Conservation (phyloP, 257 asterid species). For the Linaria vulgaris region DNA sequence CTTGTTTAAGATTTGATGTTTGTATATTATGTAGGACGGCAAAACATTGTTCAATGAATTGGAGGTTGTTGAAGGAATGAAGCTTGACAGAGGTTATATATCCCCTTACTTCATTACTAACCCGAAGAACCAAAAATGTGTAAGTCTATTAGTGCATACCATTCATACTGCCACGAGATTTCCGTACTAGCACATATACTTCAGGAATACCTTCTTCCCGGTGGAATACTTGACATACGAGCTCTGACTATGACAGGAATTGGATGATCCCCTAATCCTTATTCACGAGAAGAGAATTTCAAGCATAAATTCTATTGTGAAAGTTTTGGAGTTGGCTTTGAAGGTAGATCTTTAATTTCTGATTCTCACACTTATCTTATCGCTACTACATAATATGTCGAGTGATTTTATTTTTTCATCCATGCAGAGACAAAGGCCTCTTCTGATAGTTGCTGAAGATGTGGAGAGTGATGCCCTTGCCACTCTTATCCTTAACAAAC, state of each 20-base stretch:
- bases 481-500: slow-evolving; percentile 89
- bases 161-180: not conserved
- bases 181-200: not conserved
- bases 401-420: not conserved
- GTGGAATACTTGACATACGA: not conserved
- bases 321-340: slow-evolving; percentile 79
- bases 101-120: slow-evolving; percentile 95
- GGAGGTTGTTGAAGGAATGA: slow-evolving; percentile 99
- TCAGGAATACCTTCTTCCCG: not conserved
- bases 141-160: slow-evolving; percentile 30
- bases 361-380: not conserved
- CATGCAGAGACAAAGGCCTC: slow-evolving; percentile 79
- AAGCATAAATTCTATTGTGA: slow-evolving; percentile 69
- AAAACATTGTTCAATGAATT: slow-evolving; percentile 82
- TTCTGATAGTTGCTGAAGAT: slow-evolving; percentile 84
- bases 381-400: too few species aligned
- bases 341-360: slow-evolving; percentile 45
- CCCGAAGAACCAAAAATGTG: slow-evolving; percentile 91
- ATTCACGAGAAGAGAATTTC: slow-evolving; percentile 92
- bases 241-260: slow-evolving; percentile 45
- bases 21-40: slow-evolving; percentile 60
- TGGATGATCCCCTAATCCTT: slow-evolving; percentile 83
- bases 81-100: slow-evolving; percentile 87
- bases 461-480: slow-evolving; percentile 97
- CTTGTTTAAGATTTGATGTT: slow-evolving; percentile 2